Conservation (phyloP, 805 yeast species). For the Saccharomycopsis selenospora region DNA sequence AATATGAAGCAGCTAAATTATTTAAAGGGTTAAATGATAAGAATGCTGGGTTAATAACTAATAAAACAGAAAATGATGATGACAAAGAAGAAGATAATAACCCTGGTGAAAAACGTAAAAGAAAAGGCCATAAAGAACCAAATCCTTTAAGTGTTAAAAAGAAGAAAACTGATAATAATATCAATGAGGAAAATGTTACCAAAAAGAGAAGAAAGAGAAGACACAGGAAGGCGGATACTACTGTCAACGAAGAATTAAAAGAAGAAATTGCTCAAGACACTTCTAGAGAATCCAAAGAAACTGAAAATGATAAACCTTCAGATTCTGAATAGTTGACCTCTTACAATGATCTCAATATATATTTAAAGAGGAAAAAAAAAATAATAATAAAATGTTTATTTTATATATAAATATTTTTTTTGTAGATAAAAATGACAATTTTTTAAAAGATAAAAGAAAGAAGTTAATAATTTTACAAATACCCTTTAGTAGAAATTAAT, state of each 20-base stretch:
- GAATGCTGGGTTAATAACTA: slow-evolving; percentile 36
- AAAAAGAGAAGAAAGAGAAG: neutral
- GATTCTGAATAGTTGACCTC: too few species aligned
- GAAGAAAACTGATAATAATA: slow-evolving; percentile 35
- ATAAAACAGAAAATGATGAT: slow-evolving; percentile 23
- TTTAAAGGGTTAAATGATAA: slow-evolving; percentile 72
- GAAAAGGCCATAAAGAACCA: slow-evolving; percentile 72
- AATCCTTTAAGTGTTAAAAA: slow-evolving; percentile 88
- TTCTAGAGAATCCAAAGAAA: too few species aligned
- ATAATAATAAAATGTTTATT: too few species aligned
- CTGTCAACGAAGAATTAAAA: too few species aligned
- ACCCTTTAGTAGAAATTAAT: slow-evolving; percentile 27
- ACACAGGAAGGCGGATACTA: slow-evolving; percentile 1
- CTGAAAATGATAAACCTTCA: too few species aligned
- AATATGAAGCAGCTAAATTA: slow-evolving; percentile 60
- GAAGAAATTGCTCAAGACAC: too few species aligned
- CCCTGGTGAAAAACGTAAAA: slow-evolving; percentile 34
- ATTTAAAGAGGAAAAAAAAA: too few species aligned
- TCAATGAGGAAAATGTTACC: neutral
- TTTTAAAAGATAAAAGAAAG: too few species aligned
- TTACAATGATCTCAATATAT: too few species aligned
- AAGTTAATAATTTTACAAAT: slow-evolving; percentile 2
- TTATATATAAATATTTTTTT: too few species aligned
- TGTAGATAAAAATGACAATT: too few species aligned
- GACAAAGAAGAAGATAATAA: slow-evolving; percentile 22